Evolutionary conservation across 768 basidiomycete genomes (phyloP).

Genomic region (Calocybe gangraenosa): DNA sequence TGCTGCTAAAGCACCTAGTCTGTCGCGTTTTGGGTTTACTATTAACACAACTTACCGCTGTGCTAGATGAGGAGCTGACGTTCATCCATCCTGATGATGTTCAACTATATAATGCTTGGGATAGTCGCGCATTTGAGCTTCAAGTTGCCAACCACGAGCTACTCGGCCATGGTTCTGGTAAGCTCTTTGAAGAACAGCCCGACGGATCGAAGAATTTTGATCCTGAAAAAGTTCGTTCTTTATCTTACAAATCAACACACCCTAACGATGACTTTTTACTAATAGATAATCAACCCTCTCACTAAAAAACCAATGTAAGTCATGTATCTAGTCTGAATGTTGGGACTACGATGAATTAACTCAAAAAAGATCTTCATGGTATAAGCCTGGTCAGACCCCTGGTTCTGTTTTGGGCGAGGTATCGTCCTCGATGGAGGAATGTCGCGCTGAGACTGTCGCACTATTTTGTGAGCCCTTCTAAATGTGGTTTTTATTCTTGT

Average conservation of each 20-base stretch:
- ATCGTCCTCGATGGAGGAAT: conserved; percentile 90
- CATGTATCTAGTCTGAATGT: not conserved
- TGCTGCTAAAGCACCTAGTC: conserved; percentile 82
- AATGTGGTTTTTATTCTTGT: conserved; percentile 1
- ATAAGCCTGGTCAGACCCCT: conserved; percentile 82
- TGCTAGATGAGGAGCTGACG: conserved; percentile 67
- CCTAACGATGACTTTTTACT: not conserved
- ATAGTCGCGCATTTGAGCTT: conserved; percentile 73
- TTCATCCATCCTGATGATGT: conserved; percentile 81
- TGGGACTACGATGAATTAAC: not conserved
- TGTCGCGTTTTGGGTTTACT: conserved; percentile 15
- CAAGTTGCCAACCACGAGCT: conserved; percentile 92
- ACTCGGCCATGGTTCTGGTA: conserved; percentile 82
- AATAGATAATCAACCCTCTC: conserved; percentile 74
- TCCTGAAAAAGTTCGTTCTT: conserved; percentile 45
- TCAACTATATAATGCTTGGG: conserved; percentile 73
- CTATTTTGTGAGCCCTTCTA: conserved; percentile 62
- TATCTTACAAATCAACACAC: not conserved
- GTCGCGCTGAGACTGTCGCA: conserved; percentile 86
- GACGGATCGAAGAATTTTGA: conserved; percentile 85
- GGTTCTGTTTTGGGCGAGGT: conserved; percentile 82
- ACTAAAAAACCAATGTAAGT: conserved; percentile 71
- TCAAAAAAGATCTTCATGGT: conserved; percentile 67
- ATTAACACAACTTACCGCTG: not conserved
- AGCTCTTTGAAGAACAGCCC: conserved; percentile 71